Base-by-base conservation (phyloP, 768 basidiomycete species). In the Agrocybe chaxingu region DNA sequence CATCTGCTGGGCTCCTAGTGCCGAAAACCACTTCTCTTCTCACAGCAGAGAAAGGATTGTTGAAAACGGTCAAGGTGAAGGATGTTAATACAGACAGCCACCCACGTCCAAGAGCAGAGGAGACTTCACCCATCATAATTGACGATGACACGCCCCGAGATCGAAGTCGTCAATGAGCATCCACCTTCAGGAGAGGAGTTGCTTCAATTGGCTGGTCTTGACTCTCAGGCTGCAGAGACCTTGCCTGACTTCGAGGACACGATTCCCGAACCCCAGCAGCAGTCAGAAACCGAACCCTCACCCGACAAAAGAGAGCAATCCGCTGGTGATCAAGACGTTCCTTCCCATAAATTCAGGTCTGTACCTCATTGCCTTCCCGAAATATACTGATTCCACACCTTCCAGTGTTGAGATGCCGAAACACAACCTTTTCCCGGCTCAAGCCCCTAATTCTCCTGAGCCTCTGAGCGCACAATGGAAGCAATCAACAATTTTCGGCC, bases 401-500 rank as follows among this genome's bases (percentile, higher is more conserved):
- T 44, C 38, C 29, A 79, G 78, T 50, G 62, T 79, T 47, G 64
- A 67, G 42, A 59, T 69, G 11, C 75, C 71, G 2, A 78, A 73
- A 55, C 70, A 77, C 29, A 73, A 55, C 10, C 52, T 79, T n/a
- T 79, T 80, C 57, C 79, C 78, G n/a, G 62, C 69, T 8, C 56
- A 59, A 6, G 56, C 60, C 31, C 52, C 59, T 31, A 24, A 24
- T 24, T 24, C 5, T 24, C 42, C 53, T 32, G 50, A 55, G 8
- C 38, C 56, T 12, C 29, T 55, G 3, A 44, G 43, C 16, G 47
- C 50, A 3, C 58, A 62, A 7, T 81, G 78, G 67, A 77, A 69
- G 51, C 67, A 68, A 34, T 71, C 78, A n/a, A 85, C 84, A 1
- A 86, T 87, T 24, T 87, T 87, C 56, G 84, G 82, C 16, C 80